phyloP scores from a whole-genome alignment of 2,329 filamentous ascomycete genomes.

The Fusarium acutatum region DNA sequence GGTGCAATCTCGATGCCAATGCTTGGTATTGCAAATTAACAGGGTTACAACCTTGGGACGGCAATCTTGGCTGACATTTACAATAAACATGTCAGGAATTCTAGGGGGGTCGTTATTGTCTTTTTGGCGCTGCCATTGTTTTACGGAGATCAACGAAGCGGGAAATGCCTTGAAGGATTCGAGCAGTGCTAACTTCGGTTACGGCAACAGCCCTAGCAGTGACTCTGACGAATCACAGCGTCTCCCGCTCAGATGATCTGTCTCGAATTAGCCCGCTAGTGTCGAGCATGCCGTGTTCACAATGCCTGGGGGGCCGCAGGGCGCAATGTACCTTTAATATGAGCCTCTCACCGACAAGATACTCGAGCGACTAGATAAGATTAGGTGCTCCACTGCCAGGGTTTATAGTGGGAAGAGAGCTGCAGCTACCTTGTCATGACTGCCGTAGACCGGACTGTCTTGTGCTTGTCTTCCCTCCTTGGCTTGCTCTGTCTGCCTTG shows the following conservation, averaged over 20 bases:
- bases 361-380: conserved; percentile 10
- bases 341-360: background rate
- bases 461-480: conserved; percentile 6
- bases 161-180: background rate
- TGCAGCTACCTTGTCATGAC: background rate
- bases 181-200: conserved; percentile 9
- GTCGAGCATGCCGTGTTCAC: background rate
- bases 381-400: conserved; percentile 12
- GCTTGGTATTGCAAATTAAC: background rate
- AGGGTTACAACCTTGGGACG: background rate
- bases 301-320: conserved; percentile 11
- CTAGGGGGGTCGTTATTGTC: background rate
- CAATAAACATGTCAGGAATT: background rate
- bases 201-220: conserved; percentile 11
- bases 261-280: conserved; percentile 1
- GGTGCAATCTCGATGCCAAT: background rate
- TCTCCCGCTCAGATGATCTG: conserved; percentile 11
- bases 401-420: conserved; percentile 1
- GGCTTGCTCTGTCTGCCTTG: conserved; percentile 2
- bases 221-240: background rate
- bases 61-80: background rate
- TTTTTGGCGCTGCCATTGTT: background rate
- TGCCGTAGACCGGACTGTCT: background rate
- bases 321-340: conserved; percentile 1
- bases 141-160: background rate